Base-by-base conservation (phyloP, 768 basidiomycete species). In the Phylloporus sp. region DNA sequence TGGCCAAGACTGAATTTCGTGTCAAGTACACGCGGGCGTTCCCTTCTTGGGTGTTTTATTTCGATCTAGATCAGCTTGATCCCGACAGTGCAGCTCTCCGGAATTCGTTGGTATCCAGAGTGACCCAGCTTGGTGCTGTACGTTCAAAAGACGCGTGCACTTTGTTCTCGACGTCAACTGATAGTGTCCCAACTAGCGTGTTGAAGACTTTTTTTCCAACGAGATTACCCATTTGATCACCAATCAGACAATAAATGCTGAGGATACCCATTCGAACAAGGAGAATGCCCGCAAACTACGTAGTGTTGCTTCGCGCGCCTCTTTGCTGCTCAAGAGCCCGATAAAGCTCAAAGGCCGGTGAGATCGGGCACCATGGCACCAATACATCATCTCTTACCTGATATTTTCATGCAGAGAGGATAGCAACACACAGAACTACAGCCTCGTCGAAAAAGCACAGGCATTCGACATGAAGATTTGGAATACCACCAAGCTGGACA, bases 151-250 rank as follows among this genome's bases (percentile, higher is more conserved):
- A 23, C 42, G 26, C n/a, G 4, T 18, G 9, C 9, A 13, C 15
- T 27, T 27, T 45, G 32, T 46, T 49, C 26, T 44, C 11, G 20
- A 46, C 27, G 43, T 36, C 29, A 29, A 54, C 52, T 45, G 23
- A 47, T 46, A 45, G 39, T n/a, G 15, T 36, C 44, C 39, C 45
- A 18, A 52, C 31, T 62, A 98, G 97, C 76, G 75, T 50, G 80
- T 92, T 50, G 91, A 95, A 45, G 80, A 84, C 54, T 97, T 97
- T 76, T 95, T 97, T 69, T 91, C 88, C 27, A 83, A 78, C 43
- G 78, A 82, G 43, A 82, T 95, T 23, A 94, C 93, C 0, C 95
- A 98, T 72, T 77, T 97, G 56, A 85, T 95, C 64, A 89, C 88
- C 47, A 79, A 87, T 60, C 75, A 76, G 49, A 65, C 72, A 29